Base-by-base conservation (phyloP, 2,329 filamentous ascomycete species). In the Aureobasidium pullulans region DNA sequence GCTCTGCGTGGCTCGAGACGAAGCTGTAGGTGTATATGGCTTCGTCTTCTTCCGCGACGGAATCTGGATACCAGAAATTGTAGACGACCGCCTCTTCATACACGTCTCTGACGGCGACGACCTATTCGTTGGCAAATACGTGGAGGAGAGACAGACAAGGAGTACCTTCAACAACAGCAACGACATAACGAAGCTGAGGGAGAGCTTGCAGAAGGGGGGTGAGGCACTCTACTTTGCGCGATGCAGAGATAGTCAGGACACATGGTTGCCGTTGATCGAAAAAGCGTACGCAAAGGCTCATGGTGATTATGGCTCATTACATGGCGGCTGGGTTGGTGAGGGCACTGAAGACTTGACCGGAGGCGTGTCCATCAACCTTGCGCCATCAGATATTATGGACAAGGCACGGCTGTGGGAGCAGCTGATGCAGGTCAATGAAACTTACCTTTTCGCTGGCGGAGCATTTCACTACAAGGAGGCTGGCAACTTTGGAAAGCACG, bases 1-100 rank as follows among this genome's bases (percentile, higher is more conserved):
- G 57, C 77, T 91, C 8, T 94, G 89, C 64, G 86, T 94, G 49
- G 85, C 83, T 5, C 81, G 83, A 11, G 83, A 94, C 64, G 83
- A 89, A 68, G 78, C 82, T 34, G 83, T 91, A 3, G 89, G 89
- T 11, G 88, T 93, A 1, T 94, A 94, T 65, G 90, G 90, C 1
- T 94, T 94, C 64, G 88, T 94, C 10, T 93, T 94, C 68, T 84
- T 88, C 71, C 82, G 89, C 64, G 89, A 93, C 65, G 90, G 90
- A 57, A 89, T 94, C 72, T 96, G 90, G 91, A 88, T 93, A 60
- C 90, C 91, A 66, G 91, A 89, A 60, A 92, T 96, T 62, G 85
- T 96, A 61, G 91, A 96, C 68, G 91, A 96, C 72, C 95, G 95
- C 73, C 79, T 96, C 2, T 95, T 89, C 70, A 81, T 96, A 16